Percentiles rank a stretch among this genome's conserved stretches.
Conservation (phyloP, 192 early-diverging fungal genomes). For the Allomyces macrogynus region DNA sequence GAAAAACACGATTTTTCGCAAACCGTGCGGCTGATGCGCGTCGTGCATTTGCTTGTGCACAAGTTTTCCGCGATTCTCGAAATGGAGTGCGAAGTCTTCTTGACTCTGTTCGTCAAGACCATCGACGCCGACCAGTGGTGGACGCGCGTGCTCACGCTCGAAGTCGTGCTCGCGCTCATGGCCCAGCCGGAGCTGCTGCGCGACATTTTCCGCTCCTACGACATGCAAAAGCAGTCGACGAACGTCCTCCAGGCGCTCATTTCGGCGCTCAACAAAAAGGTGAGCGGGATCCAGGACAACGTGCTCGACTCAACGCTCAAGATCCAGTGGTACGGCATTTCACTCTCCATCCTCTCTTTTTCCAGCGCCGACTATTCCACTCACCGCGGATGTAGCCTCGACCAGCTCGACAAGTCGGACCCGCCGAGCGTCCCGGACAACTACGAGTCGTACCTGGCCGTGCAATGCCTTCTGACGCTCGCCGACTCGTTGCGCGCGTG, state of each 20-base stretch:
- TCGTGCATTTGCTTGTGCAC: constrained; percentile 59
- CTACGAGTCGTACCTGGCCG: constrained; percentile 61
- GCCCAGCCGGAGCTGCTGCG: constrained; percentile 37
- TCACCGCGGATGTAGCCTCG: constrained; percentile 22
- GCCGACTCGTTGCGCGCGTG: constrained; percentile 8
- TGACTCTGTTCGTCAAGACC: constrained; percentile 68
- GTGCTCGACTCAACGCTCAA: too few relatives aligned
- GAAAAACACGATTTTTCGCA: constrained; percentile 65
- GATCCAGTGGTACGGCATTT: too few relatives aligned
- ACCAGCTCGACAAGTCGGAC: constrained; percentile 84
- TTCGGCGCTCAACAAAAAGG: too few relatives aligned
- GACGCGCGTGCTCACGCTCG: constrained; percentile 62
- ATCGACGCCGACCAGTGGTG: constrained; percentile 58
- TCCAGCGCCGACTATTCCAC: too few relatives aligned
- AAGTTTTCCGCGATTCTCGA: constrained; percentile 15
- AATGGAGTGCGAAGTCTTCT: constrained; percentile 85
- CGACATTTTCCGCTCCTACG: constrained; percentile 53
- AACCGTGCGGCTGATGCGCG: constrained; percentile 59
- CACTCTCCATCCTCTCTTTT: too few relatives aligned
- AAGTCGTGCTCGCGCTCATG: constrained; percentile 51
- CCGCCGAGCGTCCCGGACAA: constrained; percentile 73
- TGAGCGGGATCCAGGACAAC: too few relatives aligned
- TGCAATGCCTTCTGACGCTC: constrained; percentile 41
- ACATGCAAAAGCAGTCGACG: constrained; percentile 45
- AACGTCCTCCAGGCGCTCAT: constrained; percentile 40